phyloP scores from a whole-genome alignment of 2,329 filamentous ascomycete species.

The Aspergillus ustus region DNA sequence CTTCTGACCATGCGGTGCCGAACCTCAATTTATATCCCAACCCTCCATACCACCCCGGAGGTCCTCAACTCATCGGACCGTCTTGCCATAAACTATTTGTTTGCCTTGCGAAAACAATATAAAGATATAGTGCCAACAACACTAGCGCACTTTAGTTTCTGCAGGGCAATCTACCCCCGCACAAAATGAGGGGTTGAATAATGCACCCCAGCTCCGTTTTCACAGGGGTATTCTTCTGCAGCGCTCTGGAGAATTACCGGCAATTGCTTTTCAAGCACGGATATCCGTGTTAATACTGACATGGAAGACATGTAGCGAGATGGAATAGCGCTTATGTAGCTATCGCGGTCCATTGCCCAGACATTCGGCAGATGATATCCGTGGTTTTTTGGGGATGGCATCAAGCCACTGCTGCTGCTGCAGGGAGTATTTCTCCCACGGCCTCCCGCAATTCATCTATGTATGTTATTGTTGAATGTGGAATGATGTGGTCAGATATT shows the following conservation, averaged over 20 bases:
- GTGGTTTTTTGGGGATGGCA: slow-evolving; percentile 21
- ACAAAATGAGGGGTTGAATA: background rate
- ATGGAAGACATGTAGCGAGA: too few relatives aligned
- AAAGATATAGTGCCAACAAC: background rate
- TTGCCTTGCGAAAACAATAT: background rate
- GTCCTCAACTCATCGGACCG: background rate
- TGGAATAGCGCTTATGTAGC: too few relatives aligned
- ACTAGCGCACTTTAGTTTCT: background rate
- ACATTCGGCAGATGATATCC: background rate
- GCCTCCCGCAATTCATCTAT: too few relatives aligned
- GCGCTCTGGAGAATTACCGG: background rate
- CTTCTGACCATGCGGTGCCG: background rate
- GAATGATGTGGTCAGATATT: too few relatives aligned
- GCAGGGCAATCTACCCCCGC: background rate
- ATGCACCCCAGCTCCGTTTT: background rate
- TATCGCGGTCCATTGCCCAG: background rate
- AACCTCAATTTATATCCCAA: background rate
- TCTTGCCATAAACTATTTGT: background rate
- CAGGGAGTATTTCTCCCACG: background rate
- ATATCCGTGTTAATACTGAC: too few relatives aligned
- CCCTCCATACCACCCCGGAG: background rate
- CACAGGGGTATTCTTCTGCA: background rate
- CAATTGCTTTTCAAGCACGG: background rate
- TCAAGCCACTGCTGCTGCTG: background rate
- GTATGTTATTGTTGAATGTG: too few relatives aligned